Percentiles rank a stretch among this genome's conserved stretches.
phyloP scores from a whole-genome alignment of 441 rosid species.

The Raphanus hybrid region DNA sequence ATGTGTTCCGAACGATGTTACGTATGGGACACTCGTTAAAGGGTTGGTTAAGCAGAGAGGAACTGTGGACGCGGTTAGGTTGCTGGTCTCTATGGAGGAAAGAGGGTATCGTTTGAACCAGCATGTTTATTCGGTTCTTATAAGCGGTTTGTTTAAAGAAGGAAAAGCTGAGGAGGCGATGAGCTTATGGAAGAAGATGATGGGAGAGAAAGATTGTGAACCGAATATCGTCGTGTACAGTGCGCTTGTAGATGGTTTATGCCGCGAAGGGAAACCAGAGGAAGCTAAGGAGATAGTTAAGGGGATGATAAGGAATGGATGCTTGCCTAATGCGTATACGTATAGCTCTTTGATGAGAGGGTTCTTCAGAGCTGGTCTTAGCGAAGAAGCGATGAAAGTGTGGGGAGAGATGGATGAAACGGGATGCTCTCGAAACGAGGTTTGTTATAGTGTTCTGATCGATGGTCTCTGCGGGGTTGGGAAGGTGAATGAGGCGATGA shows the following conservation, averaged over 20 bases:
- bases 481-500: constrained; percentile 65
- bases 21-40: constrained; percentile 79
- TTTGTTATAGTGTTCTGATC: constrained; percentile 79
- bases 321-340: constrained; percentile 76
- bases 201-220: constrained; percentile 58
- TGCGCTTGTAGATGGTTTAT: constrained; percentile 77
- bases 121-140: constrained; percentile 67
- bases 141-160: constrained; percentile 83
- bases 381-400: constrained; percentile 70
- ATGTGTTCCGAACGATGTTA: constrained; percentile 81
- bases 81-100: constrained; percentile 71
- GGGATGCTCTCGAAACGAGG: constrained; percentile 50
- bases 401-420: constrained; percentile 71
- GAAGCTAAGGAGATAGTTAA: constrained; percentile 65
- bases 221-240: constrained; percentile 72
- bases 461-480: constrained; percentile 82
- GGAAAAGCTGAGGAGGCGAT: constrained; percentile 70
- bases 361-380: constrained; percentile 60
- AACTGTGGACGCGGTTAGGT: constrained; percentile 54
- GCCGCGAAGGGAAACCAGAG: constrained; percentile 67
- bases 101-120: constrained; percentile 66
- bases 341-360: constrained; percentile 94
- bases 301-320: constrained; percentile 65
- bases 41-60: constrained; percentile 84
- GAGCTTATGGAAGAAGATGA: constrained; percentile 68